Evolutionary conservation across 2,329 filamentous ascomycete genomes (phyloP).

Genomic region (Tolypocladium album): DNA sequence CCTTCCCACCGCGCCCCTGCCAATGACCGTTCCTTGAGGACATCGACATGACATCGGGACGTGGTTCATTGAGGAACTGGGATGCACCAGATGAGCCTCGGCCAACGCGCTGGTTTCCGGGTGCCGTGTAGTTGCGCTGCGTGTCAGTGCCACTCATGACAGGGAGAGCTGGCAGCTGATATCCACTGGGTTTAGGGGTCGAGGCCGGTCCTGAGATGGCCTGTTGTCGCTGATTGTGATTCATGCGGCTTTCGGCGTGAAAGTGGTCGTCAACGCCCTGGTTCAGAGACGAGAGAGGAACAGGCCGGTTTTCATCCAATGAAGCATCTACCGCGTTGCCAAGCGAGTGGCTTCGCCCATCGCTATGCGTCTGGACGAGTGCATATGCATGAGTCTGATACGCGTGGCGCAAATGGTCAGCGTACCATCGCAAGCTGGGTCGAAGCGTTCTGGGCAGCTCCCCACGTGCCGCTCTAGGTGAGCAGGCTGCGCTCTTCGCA

Average conservation of each 20-base stretch:
- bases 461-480: background rate
- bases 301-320: background rate
- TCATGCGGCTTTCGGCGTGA: background rate
- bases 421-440: no score
- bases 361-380: background rate
- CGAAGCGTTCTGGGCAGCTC: background rate
- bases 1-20: background rate
- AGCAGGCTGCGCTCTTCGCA: background rate
- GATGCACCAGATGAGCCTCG: background rate
- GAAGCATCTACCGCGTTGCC: background rate
- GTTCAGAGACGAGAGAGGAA: background rate
- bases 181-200: no score
- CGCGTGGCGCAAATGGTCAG: background rate
- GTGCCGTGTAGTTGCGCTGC: constrained; percentile 2
- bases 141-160: no score
- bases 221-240: background rate
- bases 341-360: background rate
- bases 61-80: background rate
- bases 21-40: constrained; percentile 1
- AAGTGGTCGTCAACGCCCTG: background rate
- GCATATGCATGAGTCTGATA: background rate
- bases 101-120: background rate
- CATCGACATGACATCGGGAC: no score
- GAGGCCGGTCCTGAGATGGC: background rate
- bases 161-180: background rate